A percentile compares a stretch with the other conserved stretches of the same genome.
Evolutionary conservation across 176 grass and related monocot species (phyloP).

Genomic region (Tillandsia leiboldiana): DNA sequence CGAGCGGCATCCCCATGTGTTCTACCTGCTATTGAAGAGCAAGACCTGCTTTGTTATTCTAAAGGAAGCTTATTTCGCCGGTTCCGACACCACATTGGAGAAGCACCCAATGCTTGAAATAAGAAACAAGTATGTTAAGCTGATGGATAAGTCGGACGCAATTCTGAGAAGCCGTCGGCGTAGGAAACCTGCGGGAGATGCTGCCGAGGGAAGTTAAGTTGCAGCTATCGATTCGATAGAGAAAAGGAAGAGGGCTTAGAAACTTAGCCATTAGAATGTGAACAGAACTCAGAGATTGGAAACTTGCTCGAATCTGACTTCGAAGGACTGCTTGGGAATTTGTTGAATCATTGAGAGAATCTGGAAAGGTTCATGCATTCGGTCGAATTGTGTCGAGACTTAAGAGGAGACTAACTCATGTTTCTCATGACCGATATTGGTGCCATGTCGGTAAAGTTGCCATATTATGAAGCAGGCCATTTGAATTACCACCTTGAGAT

Average conservation of each 20-base stretch:
- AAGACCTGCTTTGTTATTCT: slow-evolving; percentile 77
- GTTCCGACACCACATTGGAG: slow-evolving; percentile 25
- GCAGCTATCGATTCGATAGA: neutral
- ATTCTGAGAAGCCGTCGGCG: slow-evolving; percentile 38
- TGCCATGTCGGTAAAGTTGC: too few species aligned
- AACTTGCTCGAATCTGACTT: too few species aligned
- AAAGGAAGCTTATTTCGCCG: slow-evolving; percentile 66
- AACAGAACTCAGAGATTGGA: too few species aligned
- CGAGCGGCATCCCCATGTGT: slow-evolving; percentile 54
- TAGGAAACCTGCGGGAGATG: slow-evolving; percentile 12
- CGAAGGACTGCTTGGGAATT: too few species aligned
- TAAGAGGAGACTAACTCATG: too few species aligned
- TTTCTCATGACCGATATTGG: too few species aligned
- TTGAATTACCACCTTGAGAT: too few species aligned
- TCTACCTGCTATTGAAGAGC: slow-evolving; percentile 72
- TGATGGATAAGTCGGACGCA: slow-evolving; percentile 48
- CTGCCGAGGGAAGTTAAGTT: slow-evolving; percentile 5
- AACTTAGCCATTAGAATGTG: too few species aligned
- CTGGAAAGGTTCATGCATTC: too few species aligned
- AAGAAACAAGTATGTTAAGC: slow-evolving; percentile 43
- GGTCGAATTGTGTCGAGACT: too few species aligned
- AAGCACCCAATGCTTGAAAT: slow-evolving; percentile 53
- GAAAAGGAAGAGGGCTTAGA: neutral
- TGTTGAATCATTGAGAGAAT: too few species aligned
- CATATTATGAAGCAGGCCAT: too few species aligned